Conservation (phyloP, 257 asterid species). For the Scutellaria galericulata region DNA sequence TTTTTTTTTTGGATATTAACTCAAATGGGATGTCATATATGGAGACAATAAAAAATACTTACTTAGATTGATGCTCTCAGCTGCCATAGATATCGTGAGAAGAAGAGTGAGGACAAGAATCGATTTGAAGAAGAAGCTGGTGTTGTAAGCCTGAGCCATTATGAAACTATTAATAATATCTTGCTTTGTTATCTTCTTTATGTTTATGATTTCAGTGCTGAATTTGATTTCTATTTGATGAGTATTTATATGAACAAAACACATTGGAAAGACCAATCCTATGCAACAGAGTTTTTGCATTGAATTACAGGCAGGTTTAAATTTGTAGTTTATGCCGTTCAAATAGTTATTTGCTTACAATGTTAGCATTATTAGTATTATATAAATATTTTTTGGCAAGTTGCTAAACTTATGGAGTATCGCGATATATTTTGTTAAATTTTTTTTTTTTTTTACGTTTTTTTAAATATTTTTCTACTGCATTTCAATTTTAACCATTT, state of each 20-base stretch:
- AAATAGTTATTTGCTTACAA: not conserved
- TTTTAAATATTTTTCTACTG: too few relatives aligned
- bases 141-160: constrained; percentile 20
- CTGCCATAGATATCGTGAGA: constrained; percentile 21
- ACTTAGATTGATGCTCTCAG: constrained; percentile 5
- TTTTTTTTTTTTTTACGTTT: too few relatives aligned
- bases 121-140: constrained; percentile 23
- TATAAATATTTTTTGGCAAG: not conserved
- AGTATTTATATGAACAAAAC: constrained; percentile 14
- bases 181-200: too few relatives aligned
- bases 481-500: too few relatives aligned
- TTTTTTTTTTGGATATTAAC: too few relatives aligned
- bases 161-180: too few relatives aligned
- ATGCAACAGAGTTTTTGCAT: not conserved
- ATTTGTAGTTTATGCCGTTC: constrained; percentile 13
- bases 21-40: too few relatives aligned
- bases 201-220: too few relatives aligned
- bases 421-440: too few relatives aligned
- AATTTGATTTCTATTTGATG: not conserved
- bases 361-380: not conserved
- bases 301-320: too few relatives aligned
- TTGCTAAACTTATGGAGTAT: not conserved
- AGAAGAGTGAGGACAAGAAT: constrained; percentile 26
- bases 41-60: not conserved
- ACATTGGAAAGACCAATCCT: constrained; percentile 18